These are phyloP conservation scores for Entelexis paramagnoliae DNA, from an alignment of 1,139 yeast species.

Conservation along the genomic window DNA sequence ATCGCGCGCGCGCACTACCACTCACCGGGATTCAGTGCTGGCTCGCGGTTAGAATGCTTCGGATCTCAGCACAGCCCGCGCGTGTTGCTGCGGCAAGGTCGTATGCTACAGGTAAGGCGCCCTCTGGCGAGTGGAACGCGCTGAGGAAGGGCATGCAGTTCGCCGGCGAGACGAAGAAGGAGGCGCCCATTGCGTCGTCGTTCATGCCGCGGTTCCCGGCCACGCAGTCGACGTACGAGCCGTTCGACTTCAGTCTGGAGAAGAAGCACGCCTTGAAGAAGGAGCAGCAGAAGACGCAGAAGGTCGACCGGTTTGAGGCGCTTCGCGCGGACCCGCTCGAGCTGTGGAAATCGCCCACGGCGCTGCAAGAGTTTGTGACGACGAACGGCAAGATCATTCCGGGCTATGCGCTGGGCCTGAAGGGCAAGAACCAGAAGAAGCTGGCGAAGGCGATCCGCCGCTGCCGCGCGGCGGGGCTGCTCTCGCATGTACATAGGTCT, in stretches of 20 bases:
- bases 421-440: constrained; percentile 47
- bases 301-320: constrained; percentile 25
- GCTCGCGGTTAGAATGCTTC: background rate
- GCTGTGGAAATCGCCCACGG: constrained; percentile 38
- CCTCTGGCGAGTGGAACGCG: constrained; percentile 9
- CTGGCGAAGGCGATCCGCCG: constrained; percentile 57
- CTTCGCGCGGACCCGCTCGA: constrained; percentile 28
- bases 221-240: constrained; percentile 18
- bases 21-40: too few relatives aligned
- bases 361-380: constrained; percentile 47
- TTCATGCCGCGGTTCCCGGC: constrained; percentile 16
- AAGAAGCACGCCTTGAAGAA: constrained; percentile 7
- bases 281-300: constrained; percentile 9
- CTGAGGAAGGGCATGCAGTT: constrained; percentile 10
- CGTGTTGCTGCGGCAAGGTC: background rate
- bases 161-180: constrained; percentile 4
- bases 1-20: background rate
- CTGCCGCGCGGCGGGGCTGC: constrained; percentile 57
- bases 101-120: background rate
- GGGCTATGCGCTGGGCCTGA: constrained; percentile 48
- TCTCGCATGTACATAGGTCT: constrained; percentile 48
- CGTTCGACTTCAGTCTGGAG: constrained; percentile 20
- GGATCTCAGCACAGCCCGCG: background rate
- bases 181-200: constrained; percentile 12
- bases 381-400: constrained; percentile 58